These are phyloP conservation scores for Suillus decipiens DNA, from an alignment of 768 basidiomycete species.

Conservation along the genomic window DNA sequence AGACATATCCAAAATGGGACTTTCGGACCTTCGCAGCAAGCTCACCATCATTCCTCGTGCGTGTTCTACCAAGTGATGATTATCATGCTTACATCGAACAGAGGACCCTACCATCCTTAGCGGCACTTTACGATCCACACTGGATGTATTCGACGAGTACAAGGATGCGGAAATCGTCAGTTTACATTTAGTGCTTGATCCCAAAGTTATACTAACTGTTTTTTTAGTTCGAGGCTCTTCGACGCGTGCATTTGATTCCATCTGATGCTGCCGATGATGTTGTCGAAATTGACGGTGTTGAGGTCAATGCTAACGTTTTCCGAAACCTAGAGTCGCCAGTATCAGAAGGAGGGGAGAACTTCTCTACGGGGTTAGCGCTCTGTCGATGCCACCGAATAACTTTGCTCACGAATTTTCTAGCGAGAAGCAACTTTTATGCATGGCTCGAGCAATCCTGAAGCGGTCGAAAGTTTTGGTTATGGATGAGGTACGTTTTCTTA, in stretches of 20 bases:
- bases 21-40: slow-evolving; percentile 77
- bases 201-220: background rate
- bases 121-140: slow-evolving; percentile 75
- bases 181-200: background rate
- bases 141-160: slow-evolving; percentile 88
- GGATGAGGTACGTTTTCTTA: slow-evolving; percentile 63
- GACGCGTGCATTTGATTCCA: slow-evolving; percentile 79
- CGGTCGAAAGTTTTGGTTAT: slow-evolving; percentile 77
- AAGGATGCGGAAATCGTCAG: slow-evolving; percentile 79
- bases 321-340: slow-evolving; percentile 72
- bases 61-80: slow-evolving; percentile 22
- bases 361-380: slow-evolving; percentile 69
- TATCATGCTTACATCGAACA: slow-evolving; percentile 25
- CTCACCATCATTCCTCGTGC: slow-evolving; percentile 77
- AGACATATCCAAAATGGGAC: slow-evolving; percentile 76
- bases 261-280: slow-evolving; percentile 51
- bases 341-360: slow-evolving; percentile 88
- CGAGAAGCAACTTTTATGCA: slow-evolving; percentile 85
- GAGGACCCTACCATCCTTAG: slow-evolving; percentile 91
- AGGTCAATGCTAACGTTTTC: slow-evolving; percentile 74
- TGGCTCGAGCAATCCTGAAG: slow-evolving; percentile 85
- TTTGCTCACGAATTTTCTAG: slow-evolving; percentile 31
- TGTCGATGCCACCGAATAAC: slow-evolving; percentile 15
- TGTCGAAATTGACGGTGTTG: slow-evolving; percentile 36
- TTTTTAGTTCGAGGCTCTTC: slow-evolving; percentile 75